Conservation (phyloP, 164 flowering plant genomes). For the Paratinospora sagittata region DNA sequence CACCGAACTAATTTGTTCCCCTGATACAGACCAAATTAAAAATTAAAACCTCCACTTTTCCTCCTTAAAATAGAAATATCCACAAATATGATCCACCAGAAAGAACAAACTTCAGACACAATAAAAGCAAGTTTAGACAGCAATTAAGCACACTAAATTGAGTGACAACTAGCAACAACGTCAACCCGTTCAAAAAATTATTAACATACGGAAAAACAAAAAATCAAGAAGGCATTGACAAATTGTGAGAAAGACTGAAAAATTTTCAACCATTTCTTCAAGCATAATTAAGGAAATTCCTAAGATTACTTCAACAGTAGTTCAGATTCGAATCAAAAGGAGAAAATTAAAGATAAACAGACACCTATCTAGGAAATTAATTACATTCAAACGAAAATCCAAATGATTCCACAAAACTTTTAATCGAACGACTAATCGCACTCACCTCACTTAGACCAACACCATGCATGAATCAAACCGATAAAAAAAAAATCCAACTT, state of each 20-base stretch:
- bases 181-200: background rate
- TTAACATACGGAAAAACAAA: too few species aligned
- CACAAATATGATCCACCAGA: conserved; percentile 3
- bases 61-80: background rate
- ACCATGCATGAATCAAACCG: too few species aligned
- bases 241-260: background rate
- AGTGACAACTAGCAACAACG: background rate
- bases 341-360: background rate
- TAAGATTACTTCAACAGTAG: too few species aligned
- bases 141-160: background rate
- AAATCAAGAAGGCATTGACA: background rate
- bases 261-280: background rate
- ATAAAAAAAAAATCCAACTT: too few species aligned
- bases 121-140: background rate
- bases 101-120: background rate
- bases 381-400: background rate
- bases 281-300: background rate
- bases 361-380: background rate
- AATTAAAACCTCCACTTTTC: background rate
- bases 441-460: too few species aligned
- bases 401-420: too few species aligned
- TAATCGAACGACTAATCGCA: too few species aligned
- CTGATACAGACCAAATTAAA: background rate
- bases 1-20: background rate
- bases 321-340: background rate